Evolutionary conservation across 441 rosid species (phyloP).

Genomic region (Kokia cookei): DNA sequence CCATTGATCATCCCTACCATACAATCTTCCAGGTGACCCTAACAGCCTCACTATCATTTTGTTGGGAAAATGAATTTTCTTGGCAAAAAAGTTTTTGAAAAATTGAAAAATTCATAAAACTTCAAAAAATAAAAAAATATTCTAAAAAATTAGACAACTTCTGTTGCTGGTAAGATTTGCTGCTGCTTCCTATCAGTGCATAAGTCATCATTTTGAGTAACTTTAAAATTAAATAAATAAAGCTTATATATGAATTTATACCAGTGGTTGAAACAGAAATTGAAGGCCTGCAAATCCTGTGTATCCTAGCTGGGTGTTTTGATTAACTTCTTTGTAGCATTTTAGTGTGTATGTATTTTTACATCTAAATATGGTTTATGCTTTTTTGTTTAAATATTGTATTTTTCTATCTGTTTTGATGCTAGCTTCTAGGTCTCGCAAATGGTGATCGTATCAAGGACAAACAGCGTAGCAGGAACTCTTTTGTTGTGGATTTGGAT

Average conservation of each 20-base stretch:
- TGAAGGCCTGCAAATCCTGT: neutral
- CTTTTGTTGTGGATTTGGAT: slow-evolving; percentile 89
- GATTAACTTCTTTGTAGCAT: neutral
- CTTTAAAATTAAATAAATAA: neutral
- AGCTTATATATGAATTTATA: slow-evolving; percentile 1
- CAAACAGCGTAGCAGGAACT: slow-evolving; percentile 87
- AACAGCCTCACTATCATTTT: slow-evolving; percentile 5
- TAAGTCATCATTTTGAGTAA: neutral
- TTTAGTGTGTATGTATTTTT: neutral
- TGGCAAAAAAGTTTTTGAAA: neutral
- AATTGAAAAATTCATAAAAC: too few relatives aligned
- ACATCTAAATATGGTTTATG: neutral
- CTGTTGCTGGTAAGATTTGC: too few relatives aligned
- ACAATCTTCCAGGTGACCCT: slow-evolving; percentile 79
- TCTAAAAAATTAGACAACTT: too few relatives aligned
- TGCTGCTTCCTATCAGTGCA: too few relatives aligned
- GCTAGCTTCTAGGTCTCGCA: slow-evolving; percentile 90
- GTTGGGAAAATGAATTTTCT: slow-evolving; percentile 4
- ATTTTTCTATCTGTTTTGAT: slow-evolving; percentile 9
- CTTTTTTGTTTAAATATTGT: slow-evolving; percentile 14
- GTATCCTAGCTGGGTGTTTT: neutral
- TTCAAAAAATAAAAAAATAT: too few relatives aligned
- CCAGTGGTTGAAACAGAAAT: neutral
- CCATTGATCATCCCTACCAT: slow-evolving; percentile 97
- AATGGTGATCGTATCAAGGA: slow-evolving; percentile 98